Conservation (phyloP, 441 rosid genomes). For the Jatropha podagrica region DNA sequence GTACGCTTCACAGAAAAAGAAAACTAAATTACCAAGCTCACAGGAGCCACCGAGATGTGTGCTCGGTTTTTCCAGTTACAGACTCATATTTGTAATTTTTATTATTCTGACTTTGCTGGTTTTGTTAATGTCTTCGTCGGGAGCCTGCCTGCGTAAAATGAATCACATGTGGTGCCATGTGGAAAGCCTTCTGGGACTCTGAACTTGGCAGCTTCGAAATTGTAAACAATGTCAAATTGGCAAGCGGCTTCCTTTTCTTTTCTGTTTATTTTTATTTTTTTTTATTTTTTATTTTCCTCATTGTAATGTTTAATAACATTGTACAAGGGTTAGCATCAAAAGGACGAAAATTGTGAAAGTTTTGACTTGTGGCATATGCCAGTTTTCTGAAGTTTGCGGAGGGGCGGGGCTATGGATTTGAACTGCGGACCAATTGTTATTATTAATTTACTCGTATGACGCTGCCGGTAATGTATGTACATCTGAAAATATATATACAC, state of each 20-base stretch:
- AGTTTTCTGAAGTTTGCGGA: too few species aligned
- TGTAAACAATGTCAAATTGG: background rate
- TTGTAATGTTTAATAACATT: background rate
- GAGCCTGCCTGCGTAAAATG: constrained; percentile 18
- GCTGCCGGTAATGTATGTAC: too few species aligned
- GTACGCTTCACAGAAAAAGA: background rate
- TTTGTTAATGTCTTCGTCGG: constrained; percentile 20
- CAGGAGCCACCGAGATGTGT: constrained; percentile 20
- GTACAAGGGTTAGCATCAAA: background rate
- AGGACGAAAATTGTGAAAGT: background rate
- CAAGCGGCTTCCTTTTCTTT: background rate
- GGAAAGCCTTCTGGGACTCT: constrained; percentile 18
- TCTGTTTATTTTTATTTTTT: too few species aligned
- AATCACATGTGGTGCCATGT: constrained; percentile 4
- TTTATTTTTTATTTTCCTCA: background rate
- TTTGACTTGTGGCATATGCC: too few species aligned
- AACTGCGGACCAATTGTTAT: too few species aligned
- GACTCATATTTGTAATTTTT: constrained; percentile 6
- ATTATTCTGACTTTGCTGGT: constrained; percentile 27
- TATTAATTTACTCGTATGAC: too few species aligned
- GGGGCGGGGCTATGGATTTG: too few species aligned
- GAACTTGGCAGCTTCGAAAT: background rate
- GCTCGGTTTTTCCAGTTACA: constrained; percentile 6
- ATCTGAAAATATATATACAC: too few species aligned
- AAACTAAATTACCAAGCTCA: constrained; percentile 8